A percentile compares a stretch with the other conserved stretches of the same genome.
Evolutionary conservation across 2,329 filamentous ascomycete genomes (phyloP).

Genomic region (Microdochium bolleyi): DNA sequence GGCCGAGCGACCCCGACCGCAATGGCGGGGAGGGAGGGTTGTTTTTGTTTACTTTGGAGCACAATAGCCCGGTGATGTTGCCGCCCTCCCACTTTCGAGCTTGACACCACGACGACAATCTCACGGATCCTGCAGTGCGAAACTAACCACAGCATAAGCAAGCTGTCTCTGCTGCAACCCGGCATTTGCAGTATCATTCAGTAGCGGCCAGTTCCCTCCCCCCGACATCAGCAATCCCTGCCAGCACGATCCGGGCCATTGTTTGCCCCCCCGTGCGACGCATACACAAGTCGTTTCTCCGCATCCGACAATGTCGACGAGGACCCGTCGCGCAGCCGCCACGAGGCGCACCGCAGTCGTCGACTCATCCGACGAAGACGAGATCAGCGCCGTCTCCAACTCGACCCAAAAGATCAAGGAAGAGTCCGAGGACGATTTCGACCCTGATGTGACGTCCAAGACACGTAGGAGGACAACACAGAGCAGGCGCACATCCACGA

Average conservation of each 20-base stretch:
- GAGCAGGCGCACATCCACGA: slow-evolving; percentile 20
- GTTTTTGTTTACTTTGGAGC: slow-evolving; percentile 2
- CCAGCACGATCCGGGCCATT: neutral
- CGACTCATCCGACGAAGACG: slow-evolving; percentile 73
- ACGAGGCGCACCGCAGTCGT: slow-evolving; percentile 65
- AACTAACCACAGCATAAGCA: too few relatives aligned
- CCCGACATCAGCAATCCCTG: too few relatives aligned
- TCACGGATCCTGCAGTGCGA: too few relatives aligned
- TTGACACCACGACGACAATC: too few relatives aligned
- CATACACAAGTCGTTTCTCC: neutral
- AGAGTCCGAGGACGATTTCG: slow-evolving; percentile 69
- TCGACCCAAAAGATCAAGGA: slow-evolving; percentile 43
- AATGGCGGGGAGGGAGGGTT: neutral
- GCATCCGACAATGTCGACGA: slow-evolving; percentile 15
- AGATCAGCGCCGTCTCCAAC: slow-evolving; percentile 38
- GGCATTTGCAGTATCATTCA: too few relatives aligned
- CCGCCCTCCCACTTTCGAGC: too few relatives aligned
- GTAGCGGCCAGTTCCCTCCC: too few relatives aligned
- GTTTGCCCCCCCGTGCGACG: neutral
- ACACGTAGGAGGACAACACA: slow-evolving; percentile 42
- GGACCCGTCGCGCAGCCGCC: slow-evolving; percentile 35
- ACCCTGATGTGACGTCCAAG: slow-evolving; percentile 55
- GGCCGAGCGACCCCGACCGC: neutral
- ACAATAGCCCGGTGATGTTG: neutral
- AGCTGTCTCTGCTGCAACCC: too few relatives aligned